Conservation (phyloP, 1,284 basidiomycete genomes). For the Neonothopanus nambi region DNA sequence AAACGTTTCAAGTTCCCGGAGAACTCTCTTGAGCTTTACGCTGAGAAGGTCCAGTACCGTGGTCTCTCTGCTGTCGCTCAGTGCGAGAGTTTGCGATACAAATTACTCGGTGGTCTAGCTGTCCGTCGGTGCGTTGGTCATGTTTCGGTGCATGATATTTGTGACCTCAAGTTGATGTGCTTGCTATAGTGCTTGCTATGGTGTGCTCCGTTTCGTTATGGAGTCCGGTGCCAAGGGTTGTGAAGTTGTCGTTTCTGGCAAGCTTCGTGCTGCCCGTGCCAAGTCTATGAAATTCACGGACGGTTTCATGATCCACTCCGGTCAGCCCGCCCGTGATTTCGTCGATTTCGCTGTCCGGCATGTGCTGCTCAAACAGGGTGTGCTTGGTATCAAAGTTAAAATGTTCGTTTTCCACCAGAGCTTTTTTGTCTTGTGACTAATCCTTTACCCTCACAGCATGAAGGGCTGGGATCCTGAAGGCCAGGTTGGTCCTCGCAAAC, state of each 20-base stretch:
- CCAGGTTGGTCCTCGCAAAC: constrained; percentile 85
- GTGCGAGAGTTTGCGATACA: constrained; percentile 98
- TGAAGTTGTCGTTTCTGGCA: constrained; percentile 99
- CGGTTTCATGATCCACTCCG: constrained; percentile 99
- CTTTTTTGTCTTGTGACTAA: not conserved
- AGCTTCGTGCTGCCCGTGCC: constrained; percentile 99
- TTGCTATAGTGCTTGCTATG: constrained; percentile 91
- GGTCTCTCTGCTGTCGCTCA: constrained; percentile 98
- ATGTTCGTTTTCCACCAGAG: constrained; percentile 64
- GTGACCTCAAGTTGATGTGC: not conserved
- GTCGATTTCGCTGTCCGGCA: constrained; percentile 98
- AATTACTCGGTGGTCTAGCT: constrained; percentile 98
- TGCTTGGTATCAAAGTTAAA: constrained; percentile 99
- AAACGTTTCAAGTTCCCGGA: constrained; percentile 99
- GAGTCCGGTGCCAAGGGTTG: constrained; percentile 99
- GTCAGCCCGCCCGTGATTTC: constrained; percentile 96
- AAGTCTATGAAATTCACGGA: constrained; percentile 99
- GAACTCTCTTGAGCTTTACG: constrained; percentile 98
- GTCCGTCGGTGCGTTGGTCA: constrained; percentile 80
- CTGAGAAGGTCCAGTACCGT: constrained; percentile 99
- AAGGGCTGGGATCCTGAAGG: constrained; percentile 95
- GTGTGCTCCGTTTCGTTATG: constrained; percentile 99
- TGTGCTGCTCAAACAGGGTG: constrained; percentile 98
- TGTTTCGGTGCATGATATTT: not conserved
- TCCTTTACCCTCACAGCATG: constrained; percentile 71